Percentiles rank a stretch among this genome's conserved stretches.
Conservation (phyloP, 139 green algal species). For the Closterium sp. region DNA sequence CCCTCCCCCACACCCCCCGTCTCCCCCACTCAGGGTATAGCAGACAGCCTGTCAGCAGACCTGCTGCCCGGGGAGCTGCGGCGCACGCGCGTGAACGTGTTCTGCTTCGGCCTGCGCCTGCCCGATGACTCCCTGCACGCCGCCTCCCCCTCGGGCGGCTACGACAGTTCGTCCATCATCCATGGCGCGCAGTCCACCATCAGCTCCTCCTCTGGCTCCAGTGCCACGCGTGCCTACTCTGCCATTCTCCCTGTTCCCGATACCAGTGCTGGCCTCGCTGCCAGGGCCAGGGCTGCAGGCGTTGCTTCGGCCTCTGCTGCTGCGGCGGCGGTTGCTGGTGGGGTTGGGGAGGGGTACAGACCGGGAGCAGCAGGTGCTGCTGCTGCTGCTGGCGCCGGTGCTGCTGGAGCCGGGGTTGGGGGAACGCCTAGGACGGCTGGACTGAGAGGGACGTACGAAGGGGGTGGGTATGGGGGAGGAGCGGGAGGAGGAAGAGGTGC, state of each 20-base stretch:
- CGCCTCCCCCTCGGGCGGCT: neutral
- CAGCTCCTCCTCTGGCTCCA: neutral
- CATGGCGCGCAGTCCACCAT: neutral
- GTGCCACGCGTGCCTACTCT: neutral
- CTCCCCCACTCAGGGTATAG: constrained; percentile 5
- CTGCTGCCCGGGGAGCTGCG: constrained; percentile 27
- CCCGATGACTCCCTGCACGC: neutral
- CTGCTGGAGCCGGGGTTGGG: neutral
- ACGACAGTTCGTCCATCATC: neutral
- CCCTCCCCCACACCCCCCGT: too few species aligned
- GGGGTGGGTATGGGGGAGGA: neutral
- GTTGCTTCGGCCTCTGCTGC: neutral
- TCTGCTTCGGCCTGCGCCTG: constrained; percentile 38
- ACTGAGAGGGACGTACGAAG: neutral
- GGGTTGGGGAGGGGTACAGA: neutral
- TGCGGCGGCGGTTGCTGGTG: too few species aligned
- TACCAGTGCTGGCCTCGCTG: neutral
- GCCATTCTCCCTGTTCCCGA: neutral
- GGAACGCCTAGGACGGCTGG: neutral
- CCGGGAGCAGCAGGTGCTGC: neutral
- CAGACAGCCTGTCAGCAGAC: constrained; percentile 6
- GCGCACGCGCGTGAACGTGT: constrained; percentile 43
- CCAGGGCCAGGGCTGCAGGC: neutral
- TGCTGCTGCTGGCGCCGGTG: neutral
- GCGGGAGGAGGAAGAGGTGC: neutral